Conservation (phyloP, 768 basidiomycete species). For the Pisolithus sp. region DNA sequence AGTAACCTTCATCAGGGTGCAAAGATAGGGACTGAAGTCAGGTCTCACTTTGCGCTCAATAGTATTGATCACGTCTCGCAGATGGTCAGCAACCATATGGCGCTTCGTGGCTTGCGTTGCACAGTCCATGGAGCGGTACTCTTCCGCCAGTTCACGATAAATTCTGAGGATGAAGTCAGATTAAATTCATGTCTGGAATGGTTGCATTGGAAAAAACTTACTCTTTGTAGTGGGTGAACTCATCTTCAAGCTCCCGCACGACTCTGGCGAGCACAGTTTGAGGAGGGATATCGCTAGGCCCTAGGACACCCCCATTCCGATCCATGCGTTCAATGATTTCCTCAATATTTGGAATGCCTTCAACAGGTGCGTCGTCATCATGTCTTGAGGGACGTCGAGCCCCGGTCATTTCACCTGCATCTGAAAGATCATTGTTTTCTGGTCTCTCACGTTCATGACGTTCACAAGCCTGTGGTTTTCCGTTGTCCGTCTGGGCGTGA, state of each 20-base stretch:
- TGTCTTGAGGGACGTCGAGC: not conserved
- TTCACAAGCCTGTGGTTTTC: constrained; percentile 21
- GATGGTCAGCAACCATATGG: constrained; percentile 79
- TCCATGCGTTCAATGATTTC: constrained; percentile 23
- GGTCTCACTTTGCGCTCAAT: constrained; percentile 79
- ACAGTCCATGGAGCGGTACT: constrained; percentile 87
- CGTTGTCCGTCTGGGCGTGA: constrained; percentile 41
- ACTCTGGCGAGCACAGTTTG: constrained; percentile 85
- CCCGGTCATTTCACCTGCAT: not conserved
- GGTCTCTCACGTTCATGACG: not conserved
- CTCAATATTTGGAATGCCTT: constrained; percentile 13
- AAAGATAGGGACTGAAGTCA: not conserved
- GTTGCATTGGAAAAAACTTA: constrained; percentile 32
- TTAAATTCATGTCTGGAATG: constrained; percentile 6
- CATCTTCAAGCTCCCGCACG: constrained; percentile 85
- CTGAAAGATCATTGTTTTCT: not conserved
- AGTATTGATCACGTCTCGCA: constrained; percentile 86
- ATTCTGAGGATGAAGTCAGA: constrained; percentile 45
- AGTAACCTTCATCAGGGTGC: not conserved
- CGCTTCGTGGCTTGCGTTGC: constrained; percentile 75
- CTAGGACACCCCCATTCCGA: constrained; percentile 17
- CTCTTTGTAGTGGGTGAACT: constrained; percentile 94
- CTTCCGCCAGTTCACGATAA: constrained; percentile 85
- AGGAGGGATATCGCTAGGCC: constrained; percentile 50
- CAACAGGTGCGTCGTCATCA: constrained; percentile 14